Percentiles rank a stretch among this genome's conserved stretches.
phyloP scores from a whole-genome alignment of 139 green algal genomes.

The Parachlorella kessleri region DNA sequence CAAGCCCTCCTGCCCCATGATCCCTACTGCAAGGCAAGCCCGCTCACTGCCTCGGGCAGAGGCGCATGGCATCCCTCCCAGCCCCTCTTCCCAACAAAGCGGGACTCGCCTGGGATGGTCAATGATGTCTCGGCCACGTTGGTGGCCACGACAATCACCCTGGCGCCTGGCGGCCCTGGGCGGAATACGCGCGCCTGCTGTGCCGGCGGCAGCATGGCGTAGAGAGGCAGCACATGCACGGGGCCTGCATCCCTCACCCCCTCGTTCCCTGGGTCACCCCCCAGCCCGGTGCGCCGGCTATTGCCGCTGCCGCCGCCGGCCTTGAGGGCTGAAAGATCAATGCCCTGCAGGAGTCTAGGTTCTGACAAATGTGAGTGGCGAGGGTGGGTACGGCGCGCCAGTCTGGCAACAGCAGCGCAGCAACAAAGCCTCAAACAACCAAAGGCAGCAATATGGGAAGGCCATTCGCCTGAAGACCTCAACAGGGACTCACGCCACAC shows the following conservation, averaged over 20 bases:
- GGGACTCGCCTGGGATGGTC: constrained; percentile 93
- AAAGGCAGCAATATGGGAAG: too few relatives aligned
- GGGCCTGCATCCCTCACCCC: constrained; percentile 12
- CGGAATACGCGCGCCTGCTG: constrained; percentile 83
- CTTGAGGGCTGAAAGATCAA: constrained; percentile 1
- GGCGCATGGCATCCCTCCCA: too few relatives aligned
- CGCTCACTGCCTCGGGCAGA: too few relatives aligned
- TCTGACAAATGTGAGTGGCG: too few relatives aligned
- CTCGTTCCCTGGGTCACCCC: constrained; percentile 4
- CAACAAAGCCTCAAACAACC: too few relatives aligned
- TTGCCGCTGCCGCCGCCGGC: constrained; percentile 7
- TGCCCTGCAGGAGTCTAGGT: too few relatives aligned
- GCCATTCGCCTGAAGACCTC: too few relatives aligned
- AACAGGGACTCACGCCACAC: too few relatives aligned
- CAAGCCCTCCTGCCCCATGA: too few relatives aligned
- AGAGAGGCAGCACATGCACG: constrained; percentile 94
- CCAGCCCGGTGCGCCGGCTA: neutral
- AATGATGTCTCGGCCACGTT: constrained; percentile 99
- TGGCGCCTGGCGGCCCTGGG: constrained; percentile 60
- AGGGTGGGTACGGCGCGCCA: too few relatives aligned
- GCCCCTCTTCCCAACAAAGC: constrained; percentile 90
- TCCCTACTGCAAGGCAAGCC: too few relatives aligned
- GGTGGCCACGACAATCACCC: constrained; percentile 95
- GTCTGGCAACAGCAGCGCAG: too few relatives aligned
- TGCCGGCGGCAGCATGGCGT: constrained; percentile 83